Evolutionary conservation across 345 rosid genomes (phyloP).

Genomic region (Eucalyptus coolabah): DNA sequence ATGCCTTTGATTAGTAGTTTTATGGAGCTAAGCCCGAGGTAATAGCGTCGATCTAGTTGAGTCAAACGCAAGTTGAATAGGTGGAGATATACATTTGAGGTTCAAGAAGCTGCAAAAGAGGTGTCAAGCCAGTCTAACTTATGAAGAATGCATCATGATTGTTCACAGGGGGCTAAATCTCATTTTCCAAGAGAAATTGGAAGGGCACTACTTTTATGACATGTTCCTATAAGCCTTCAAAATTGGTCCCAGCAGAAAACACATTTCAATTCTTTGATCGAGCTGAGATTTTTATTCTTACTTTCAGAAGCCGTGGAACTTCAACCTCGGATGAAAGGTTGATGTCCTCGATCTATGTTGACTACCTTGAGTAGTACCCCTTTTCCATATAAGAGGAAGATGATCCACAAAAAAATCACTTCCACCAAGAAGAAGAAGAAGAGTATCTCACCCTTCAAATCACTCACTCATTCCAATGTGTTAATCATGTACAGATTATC

Average conservation of each 20-base stretch:
- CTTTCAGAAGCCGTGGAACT: not conserved
- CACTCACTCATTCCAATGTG: too few species aligned
- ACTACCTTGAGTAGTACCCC: not conserved
- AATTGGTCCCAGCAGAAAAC: not conserved
- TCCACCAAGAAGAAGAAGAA: too few species aligned
- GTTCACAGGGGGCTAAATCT: not conserved
- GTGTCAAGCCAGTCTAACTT: not conserved
- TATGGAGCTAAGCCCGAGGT: not conserved
- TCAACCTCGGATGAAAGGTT: not conserved
- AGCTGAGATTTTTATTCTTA: not conserved
- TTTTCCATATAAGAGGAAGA: too few species aligned
- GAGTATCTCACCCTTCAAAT: too few species aligned
- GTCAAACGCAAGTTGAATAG: not conserved
- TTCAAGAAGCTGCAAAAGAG: not conserved
- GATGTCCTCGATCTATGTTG: not conserved
- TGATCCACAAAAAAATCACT: too few species aligned
- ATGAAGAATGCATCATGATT: not conserved
- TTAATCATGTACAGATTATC: too few species aligned
- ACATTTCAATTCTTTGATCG: not conserved
- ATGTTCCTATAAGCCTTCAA: not conserved
- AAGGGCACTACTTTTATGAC: not conserved
- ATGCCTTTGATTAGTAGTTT: not conserved
- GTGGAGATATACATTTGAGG: not conserved
- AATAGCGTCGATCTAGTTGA: not conserved
- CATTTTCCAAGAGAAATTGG: not conserved